These are phyloP conservation scores for Proliferodiscus dingleyae DNA, from an alignment of 2,329 filamentous ascomycete genomes.

Conservation along the genomic window DNA sequence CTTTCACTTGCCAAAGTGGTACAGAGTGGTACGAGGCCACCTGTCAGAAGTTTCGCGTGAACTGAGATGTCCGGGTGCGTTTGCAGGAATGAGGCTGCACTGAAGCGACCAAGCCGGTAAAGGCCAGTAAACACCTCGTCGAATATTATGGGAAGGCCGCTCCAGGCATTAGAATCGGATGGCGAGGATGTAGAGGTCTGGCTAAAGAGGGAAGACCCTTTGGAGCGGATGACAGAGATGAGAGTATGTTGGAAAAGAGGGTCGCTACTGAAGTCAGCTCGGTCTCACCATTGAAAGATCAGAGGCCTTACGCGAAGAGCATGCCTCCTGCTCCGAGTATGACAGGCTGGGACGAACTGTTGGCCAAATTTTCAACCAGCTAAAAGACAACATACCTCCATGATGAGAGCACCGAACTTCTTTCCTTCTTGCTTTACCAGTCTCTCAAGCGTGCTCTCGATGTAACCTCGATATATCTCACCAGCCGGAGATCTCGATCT, in stretches of 20 bases:
- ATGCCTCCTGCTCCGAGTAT: conserved; percentile 80
- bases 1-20: conserved; percentile 68
- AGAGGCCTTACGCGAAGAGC: conserved; percentile 61
- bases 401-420: conserved; percentile 71
- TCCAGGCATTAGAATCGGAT: conserved; percentile 61
- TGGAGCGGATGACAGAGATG: conserved; percentile 59
- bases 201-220: too few species aligned
- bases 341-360: conserved; percentile 44
- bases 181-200: too few species aligned
- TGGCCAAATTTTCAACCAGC: not conserved
- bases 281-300: not conserved
- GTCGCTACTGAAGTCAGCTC: conserved; percentile 46
- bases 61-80: conserved; percentile 70
- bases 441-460: conserved; percentile 47
- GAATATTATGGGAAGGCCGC: conserved; percentile 71
- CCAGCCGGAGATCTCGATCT: conserved; percentile 43
- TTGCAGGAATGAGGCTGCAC: conserved; percentile 63
- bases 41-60: conserved; percentile 79
- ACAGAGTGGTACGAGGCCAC: conserved; percentile 72
- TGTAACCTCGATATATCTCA: conserved; percentile 54
- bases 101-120: conserved; percentile 72
- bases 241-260: conserved; percentile 75
- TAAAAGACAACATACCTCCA: conserved; percentile 47
- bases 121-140: conserved; percentile 87
- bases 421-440: conserved; percentile 51